These are phyloP conservation scores for Aphanoascus verrucosus DNA, from an alignment of 2,329 filamentous ascomycete genomes.

Conservation along the genomic window DNA sequence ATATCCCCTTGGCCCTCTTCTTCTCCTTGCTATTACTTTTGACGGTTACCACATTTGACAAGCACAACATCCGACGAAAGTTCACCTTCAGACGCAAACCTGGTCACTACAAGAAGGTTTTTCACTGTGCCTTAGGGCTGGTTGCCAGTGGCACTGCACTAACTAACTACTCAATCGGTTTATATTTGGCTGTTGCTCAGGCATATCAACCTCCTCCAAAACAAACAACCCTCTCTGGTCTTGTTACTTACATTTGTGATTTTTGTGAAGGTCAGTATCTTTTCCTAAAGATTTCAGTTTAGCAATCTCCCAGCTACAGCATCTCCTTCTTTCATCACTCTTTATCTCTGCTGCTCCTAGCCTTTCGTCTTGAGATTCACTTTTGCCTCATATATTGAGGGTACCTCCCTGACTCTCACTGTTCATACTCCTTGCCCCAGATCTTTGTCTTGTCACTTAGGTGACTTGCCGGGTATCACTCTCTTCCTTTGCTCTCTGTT, in stretches of 20 bases:
- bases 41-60: background rate
- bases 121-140: background rate
- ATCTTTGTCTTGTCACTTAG: background rate
- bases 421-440: no score
- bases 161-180: background rate
- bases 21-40: background rate
- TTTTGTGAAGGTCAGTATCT: background rate
- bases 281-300: background rate
- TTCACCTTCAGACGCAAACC: background rate
- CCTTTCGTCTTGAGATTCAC: no score
- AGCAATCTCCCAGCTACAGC: background rate
- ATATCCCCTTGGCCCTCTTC: background rate
- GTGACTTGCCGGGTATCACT: background rate
- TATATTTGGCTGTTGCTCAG: background rate
- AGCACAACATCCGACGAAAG: background rate
- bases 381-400: no score
- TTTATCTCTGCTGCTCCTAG: no score
- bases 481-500: background rate
- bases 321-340: no score
- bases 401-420: no score
- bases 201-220: background rate
- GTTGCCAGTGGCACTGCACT: background rate
- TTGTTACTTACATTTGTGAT: background rate
- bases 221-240: background rate
- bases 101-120: background rate